Percentiles rank a stretch among this genome's conserved stretches.
Conservation (phyloP, 2,329 filamentous ascomycete genomes). For the Aspergillus sp. region DNA sequence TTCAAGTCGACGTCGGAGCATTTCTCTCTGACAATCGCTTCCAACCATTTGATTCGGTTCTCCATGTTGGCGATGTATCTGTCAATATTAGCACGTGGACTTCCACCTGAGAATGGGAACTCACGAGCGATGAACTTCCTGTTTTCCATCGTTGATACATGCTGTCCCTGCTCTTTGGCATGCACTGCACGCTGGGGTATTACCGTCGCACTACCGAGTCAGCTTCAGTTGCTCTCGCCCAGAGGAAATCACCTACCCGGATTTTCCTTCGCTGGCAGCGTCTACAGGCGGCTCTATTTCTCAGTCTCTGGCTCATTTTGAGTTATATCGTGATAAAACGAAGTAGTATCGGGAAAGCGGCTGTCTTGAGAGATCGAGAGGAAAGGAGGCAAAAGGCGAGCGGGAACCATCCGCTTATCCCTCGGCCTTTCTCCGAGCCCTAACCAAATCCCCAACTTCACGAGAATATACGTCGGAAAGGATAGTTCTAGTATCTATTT, state of each 20-base stretch:
- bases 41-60: conserved; percentile 46
- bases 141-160: conserved; percentile 47
- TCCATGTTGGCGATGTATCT: conserved; percentile 41
- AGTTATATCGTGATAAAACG: no score
- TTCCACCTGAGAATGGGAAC: neutral
- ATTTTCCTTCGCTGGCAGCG: conserved; percentile 52
- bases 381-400: no score
- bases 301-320: no score
- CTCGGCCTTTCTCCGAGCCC: no score
- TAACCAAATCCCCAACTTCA: no score
- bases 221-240: neutral
- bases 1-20: conserved; percentile 45
- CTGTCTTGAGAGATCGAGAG: no score
- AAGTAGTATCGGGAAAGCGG: no score
- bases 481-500: neutral
- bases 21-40: conserved; percentile 41
- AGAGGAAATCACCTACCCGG: conserved; percentile 31
- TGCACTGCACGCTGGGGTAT: conserved; percentile 41
- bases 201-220: conserved; percentile 44
- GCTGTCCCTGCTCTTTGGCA: conserved; percentile 43
- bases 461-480: no score
- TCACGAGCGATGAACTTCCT: conserved; percentile 45
- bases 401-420: no score
- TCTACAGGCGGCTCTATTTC: conserved; percentile 31
- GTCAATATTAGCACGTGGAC: neutral